These are phyloP conservation scores for Mucor mucedo DNA, from an alignment of 371 early-diverging fungal species.

Conservation along the genomic window DNA sequence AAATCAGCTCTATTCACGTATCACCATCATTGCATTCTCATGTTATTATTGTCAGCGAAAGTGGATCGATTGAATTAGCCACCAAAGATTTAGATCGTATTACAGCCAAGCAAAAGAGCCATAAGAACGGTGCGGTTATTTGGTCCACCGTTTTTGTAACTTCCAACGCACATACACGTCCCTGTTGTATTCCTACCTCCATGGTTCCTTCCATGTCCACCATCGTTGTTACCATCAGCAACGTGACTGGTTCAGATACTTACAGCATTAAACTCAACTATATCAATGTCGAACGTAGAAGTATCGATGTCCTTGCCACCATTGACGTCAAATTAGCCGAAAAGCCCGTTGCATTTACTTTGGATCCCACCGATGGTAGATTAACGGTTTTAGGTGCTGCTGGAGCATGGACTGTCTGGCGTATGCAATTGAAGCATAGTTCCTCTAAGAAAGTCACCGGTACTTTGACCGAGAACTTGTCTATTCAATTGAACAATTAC, in stretches of 20 bases:
- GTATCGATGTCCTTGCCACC: conserved; percentile 39
- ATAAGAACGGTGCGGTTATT: conserved; percentile 27
- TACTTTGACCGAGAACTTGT: conserved; percentile 29
- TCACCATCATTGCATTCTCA: conserved; percentile 55
- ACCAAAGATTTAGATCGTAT: conserved; percentile 59
- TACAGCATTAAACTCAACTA: conserved; percentile 48
- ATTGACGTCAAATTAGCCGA: conserved; percentile 38
- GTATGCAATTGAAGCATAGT: conserved; percentile 40
- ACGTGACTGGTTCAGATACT: conserved; percentile 18
- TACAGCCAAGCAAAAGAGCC: conserved; percentile 40
- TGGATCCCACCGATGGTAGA: conserved; percentile 54
- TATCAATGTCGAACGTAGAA: conserved; percentile 58
- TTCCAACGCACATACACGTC: conserved; percentile 43
- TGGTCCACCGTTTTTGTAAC: conserved; percentile 60
- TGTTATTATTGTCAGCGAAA: conserved; percentile 54
- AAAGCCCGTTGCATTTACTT: conserved; percentile 53
- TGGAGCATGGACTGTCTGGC: conserved; percentile 48
- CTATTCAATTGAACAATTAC: conserved; percentile 36
- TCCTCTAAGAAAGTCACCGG: conserved; percentile 40
- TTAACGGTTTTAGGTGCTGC: conserved; percentile 44
- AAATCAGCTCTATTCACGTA: conserved; percentile 54
- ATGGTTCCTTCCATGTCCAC: conserved; percentile 56
- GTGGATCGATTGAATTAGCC: conserved; percentile 56
- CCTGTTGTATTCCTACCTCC: conserved; percentile 54
- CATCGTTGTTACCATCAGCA: conserved; percentile 48